Base-by-base conservation (phyloP, 2,329 filamentous ascomycete species). In the Aspergillus sp. region DNA sequence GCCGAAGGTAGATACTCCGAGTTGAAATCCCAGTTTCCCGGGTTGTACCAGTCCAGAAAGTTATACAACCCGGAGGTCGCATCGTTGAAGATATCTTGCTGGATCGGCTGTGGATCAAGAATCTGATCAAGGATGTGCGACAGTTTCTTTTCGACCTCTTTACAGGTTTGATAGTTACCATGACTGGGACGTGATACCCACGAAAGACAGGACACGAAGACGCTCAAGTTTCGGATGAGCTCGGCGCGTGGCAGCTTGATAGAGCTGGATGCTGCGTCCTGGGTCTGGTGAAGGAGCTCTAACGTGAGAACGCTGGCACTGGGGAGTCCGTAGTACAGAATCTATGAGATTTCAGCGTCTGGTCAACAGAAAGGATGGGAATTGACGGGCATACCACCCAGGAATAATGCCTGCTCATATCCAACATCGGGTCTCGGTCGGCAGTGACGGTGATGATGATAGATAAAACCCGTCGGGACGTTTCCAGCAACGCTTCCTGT, bases 111-210 rank as follows among this genome's bases (percentile, higher is more conserved):
- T 6, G 73, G 73, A 36, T 75, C 72, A n/a, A 75, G 65, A 12
- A 75, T 62, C 49, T 70, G 73, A 54, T 75, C 72, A 3, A 75
- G 63, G 14, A 75, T 75, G 24, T 68, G 70, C 12, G 72, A 73
- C 12, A 75, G 55, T 24, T 73, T 75, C 58, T 72, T 74, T 58
- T 75, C 73, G 26, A 68, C 73, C 56, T 72, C 69, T 58, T 73
- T 71, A 62, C 73, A 75, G 11, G 68, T 68, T 16, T 67, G 67
- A 51, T 75, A 74, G 47, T 75, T 75, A 2, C 73, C 73, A 31
- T 74, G 70, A 0, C 70, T 71, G 1, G 73, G 73, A 6, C 65
- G 65, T 18, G 71, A 67, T 10, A 75, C 67, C 72, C 73, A 73
- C 3, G 69, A 71, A 16, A 75, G 54, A 22, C 70, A 64, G 10